Percentiles rank a stretch among this genome's conserved stretches.
Conservation (phyloP, 805 yeast species). For the Yamadazyma takamatsuzukensis region DNA sequence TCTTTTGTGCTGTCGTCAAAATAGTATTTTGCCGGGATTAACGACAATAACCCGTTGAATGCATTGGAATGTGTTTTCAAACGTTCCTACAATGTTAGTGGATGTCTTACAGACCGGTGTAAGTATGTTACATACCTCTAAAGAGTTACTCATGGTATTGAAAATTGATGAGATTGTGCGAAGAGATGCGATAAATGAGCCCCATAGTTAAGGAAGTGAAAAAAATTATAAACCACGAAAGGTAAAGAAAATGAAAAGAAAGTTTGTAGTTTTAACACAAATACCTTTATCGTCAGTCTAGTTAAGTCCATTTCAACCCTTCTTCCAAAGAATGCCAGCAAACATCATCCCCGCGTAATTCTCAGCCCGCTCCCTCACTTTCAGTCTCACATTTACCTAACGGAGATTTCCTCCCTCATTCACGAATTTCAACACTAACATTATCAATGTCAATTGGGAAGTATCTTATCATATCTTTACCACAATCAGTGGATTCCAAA, state of each 20-base stretch:
- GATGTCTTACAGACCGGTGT: conserved; percentile 1
- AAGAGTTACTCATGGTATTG: conserved; percentile 48
- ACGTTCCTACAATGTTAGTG: conserved; percentile 53
- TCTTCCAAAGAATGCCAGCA: too few relatives aligned
- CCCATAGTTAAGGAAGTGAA: too few relatives aligned
- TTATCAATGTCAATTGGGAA: conserved; percentile 23
- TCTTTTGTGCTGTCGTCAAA: conserved; percentile 85
- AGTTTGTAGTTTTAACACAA: too few relatives aligned
- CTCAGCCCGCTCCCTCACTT: conserved; percentile 1
- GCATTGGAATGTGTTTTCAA: conserved; percentile 75
- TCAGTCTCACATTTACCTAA: conserved; percentile 1
- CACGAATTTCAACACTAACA: neutral
- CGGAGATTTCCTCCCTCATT: neutral
- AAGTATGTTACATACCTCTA: conserved; percentile 47
- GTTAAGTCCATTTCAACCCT: too few relatives aligned
- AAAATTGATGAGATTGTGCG: too few relatives aligned
- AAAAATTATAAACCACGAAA: too few relatives aligned
- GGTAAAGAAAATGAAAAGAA: too few relatives aligned
- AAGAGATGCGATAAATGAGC: neutral
- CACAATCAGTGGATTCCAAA: conserved; percentile 45
- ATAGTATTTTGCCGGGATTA: conserved; percentile 92
- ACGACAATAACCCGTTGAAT: conserved; percentile 81
- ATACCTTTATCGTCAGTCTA: too few relatives aligned
- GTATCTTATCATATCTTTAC: conserved; percentile 57
- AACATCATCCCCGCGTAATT: conserved; percentile 1